A percentile compares a stretch with the other conserved stretches of the same genome.
These are phyloP conservation scores for Odontarrhena argentea DNA, from an alignment of 345 rosid genomes.

Conservation along the genomic window DNA sequence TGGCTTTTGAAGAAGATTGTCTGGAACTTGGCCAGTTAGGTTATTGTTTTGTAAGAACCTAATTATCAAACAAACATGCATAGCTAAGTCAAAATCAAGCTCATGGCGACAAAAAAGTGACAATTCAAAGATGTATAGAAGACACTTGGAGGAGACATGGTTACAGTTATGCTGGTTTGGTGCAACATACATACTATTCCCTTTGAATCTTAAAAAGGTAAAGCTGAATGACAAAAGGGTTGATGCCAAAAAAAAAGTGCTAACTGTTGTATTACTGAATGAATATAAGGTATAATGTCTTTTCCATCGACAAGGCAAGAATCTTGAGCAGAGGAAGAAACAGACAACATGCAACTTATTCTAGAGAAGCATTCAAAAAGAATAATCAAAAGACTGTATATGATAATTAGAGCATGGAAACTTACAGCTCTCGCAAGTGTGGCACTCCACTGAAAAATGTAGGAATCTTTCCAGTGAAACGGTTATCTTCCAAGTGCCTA, in stretches of 20 bases:
- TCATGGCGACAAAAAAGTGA: neutral
- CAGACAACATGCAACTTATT: constrained; percentile 30
- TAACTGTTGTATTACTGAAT: constrained; percentile 20
- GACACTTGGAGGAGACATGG: constrained; percentile 20
- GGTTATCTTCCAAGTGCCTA: constrained; percentile 87
- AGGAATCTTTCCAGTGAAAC: constrained; percentile 64
- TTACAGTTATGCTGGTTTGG: neutral
- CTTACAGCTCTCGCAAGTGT: constrained; percentile 76
- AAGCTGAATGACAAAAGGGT: constrained; percentile 29
- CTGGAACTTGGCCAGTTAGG: constrained; percentile 71
- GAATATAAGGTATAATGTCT: constrained; percentile 14
- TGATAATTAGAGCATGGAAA: constrained; percentile 24
- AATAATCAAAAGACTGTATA: constrained; percentile 8
- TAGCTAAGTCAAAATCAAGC: constrained; percentile 8
- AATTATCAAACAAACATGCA: constrained; percentile 24
- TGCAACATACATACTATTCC: constrained; percentile 11
- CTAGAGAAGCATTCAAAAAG: constrained; percentile 6
- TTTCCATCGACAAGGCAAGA: constrained; percentile 36
- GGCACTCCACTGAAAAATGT: constrained; percentile 56
- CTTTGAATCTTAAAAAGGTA: constrained; percentile 24
- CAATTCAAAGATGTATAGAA: constrained; percentile 20
- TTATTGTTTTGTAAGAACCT: constrained; percentile 91
- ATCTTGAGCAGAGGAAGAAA: constrained; percentile 33
- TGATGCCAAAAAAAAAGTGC: constrained; percentile 13
- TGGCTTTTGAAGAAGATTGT: constrained; percentile 51